phyloP scores from a whole-genome alignment of 345 rosid genomes.

The Lepidium africanum region DNA sequence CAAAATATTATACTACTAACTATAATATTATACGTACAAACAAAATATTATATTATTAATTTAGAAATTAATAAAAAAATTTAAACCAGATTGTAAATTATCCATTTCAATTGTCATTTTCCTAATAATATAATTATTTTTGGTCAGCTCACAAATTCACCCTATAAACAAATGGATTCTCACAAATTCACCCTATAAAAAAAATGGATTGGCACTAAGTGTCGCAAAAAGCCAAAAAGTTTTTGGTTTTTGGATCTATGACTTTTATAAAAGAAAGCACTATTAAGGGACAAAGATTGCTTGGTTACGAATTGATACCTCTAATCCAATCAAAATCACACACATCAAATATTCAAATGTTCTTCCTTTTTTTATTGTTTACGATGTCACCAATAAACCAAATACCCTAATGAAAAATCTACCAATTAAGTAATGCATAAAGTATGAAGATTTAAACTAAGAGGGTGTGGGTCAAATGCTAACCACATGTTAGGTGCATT shows the following conservation, averaged over 20 bases:
- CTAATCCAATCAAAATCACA: constrained; percentile 10
- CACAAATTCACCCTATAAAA: no score
- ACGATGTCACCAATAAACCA: not conserved
- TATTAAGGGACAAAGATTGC: not conserved
- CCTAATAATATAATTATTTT: no score
- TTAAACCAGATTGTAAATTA: no score
- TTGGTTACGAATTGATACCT: constrained; percentile 8
- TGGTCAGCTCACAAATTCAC: no score
- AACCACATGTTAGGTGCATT: constrained; percentile 23
- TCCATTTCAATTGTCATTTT: no score
- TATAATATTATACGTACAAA: no score
- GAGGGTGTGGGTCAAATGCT: constrained; percentile 19
- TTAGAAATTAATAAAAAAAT: no score
- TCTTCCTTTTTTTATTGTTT: not conserved
- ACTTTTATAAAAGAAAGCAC: not conserved
- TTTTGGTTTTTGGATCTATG: not conserved
- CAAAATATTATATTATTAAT: no score
- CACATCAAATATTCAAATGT: not conserved
- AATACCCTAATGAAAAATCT: not conserved
- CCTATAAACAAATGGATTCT: no score
- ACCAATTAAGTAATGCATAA: constrained; percentile 8
- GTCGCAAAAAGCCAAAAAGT: not conserved
- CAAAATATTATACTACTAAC: no score
- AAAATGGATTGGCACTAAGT: not conserved
- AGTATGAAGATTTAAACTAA: not conserved